Conservation (phyloP, 305 asterid genomes). For the Vinca major region DNA sequence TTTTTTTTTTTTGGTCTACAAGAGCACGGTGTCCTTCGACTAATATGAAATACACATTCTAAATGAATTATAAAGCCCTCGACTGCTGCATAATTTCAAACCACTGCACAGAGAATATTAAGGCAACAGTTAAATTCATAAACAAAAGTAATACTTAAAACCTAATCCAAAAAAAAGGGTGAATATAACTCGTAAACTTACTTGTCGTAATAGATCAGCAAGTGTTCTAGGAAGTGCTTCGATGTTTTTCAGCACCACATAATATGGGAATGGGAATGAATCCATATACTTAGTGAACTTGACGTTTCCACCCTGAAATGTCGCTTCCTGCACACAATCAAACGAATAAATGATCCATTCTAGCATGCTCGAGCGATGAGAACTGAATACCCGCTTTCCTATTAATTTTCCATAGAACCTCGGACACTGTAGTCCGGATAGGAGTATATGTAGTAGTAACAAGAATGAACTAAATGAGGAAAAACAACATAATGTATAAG, state of each 20-base stretch:
- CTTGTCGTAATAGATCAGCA: conserved; percentile 90
- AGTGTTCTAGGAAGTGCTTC: conserved; percentile 88
- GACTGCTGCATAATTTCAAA: conserved; percentile 82
- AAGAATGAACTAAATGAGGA: background rate
- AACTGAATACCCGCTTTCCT: too few relatives aligned
- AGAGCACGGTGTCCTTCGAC: background rate
- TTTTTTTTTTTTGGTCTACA: too few relatives aligned
- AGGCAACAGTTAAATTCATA: background rate
- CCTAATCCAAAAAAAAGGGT: background rate
- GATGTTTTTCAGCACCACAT: conserved; percentile 68
- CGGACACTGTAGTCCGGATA: too few relatives aligned
- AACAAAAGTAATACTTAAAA: background rate
- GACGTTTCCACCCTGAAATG: conserved; percentile 29
- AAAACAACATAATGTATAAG: background rate
- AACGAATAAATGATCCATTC: conserved; percentile 3
- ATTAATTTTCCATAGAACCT: too few relatives aligned
- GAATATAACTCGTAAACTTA: conserved; percentile 18
- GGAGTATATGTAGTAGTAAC: background rate
- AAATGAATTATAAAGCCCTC: conserved; percentile 18
- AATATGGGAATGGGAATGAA: conserved; percentile 85
- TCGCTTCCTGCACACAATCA: conserved; percentile 45
- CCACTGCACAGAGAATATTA: conserved; percentile 47
- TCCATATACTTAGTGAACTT: conserved; percentile 51
- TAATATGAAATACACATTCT: background rate
- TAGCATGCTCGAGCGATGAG: background rate